Evolutionary conservation across 805 yeast species (phyloP), one percentile per base, ranked within the genome.

Genomic region (Kodamaea laetipori): DNA sequence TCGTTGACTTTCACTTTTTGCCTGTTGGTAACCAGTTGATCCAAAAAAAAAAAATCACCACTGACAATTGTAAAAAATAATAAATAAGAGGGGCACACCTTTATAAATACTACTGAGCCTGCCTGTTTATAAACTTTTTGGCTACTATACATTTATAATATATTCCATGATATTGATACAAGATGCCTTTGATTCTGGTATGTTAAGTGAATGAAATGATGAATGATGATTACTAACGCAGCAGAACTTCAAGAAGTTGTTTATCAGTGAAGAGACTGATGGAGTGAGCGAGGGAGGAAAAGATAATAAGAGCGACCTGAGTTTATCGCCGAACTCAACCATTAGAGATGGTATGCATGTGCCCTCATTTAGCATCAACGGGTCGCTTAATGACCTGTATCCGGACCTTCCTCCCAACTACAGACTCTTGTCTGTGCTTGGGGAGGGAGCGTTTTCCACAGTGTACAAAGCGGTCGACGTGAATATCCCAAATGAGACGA

Each of bases 361-460:
- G 8, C 43, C 37, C 3, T 32, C 31, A 17, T 50, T 50, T 31
- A 31, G 48, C 17, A 21, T 50, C n/a, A 30, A 38, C 35, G 37
- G 41, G 15, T 21, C 53, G 4, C 36, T 49, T 19, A 40, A 39
- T 13, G 50, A 49, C 17, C 21, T 18, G 9, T 50, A 47, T 21
- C 50, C 49, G 4, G 64, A 60, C 27, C 53, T 63, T 26, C 71
- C 73, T 10, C 34, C 53, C 17, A 49, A 61, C 33, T 71, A 61
- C 50, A 54, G 56, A 27, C 53, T 71, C 12, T 37, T 66, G 26
- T 55, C 61, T 9, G 51, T 63, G 15, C 51, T 85, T 12, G 92
- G 94, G 0, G 90, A 85, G 57, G 98, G 98, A 6, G 97, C 97
- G 0, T 90, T 92, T 60, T 87, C 96, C 2, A 75, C 78, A 9